Conservation (phyloP, 495 filamentous ascomycete species). For the Penicillium turbatum region DNA sequence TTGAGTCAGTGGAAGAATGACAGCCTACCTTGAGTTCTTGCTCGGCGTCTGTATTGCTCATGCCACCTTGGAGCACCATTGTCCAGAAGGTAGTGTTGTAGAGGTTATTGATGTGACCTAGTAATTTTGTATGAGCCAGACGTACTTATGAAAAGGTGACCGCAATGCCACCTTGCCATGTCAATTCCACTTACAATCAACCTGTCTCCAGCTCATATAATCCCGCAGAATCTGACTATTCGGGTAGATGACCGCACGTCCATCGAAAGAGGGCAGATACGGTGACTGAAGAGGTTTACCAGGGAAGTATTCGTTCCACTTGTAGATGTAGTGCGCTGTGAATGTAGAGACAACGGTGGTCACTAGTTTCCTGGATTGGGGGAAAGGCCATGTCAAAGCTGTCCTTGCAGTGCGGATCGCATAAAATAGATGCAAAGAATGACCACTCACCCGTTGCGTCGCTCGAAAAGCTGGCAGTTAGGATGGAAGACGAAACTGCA, state of each 20-base stretch:
- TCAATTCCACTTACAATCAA: constrained; percentile 67
- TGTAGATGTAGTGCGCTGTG: constrained; percentile 81
- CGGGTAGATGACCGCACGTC: constrained; percentile 84
- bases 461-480: constrained; percentile 74
- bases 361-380: constrained; percentile 67
- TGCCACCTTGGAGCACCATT: constrained; percentile 70
- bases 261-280: constrained; percentile 80
- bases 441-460: constrained; percentile 66
- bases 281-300: constrained; percentile 62
- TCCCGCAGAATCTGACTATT: constrained; percentile 73
- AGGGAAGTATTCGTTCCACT: constrained; percentile 75
- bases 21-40: constrained; percentile 59
- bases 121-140: not conserved
- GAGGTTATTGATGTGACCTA: constrained; percentile 95
- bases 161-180: not conserved
- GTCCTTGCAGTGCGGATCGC: not conserved
- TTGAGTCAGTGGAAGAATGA: not conserved
- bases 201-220: constrained; percentile 96
- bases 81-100: constrained; percentile 98
- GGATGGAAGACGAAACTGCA: constrained; percentile 84
- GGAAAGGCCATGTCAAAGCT: not conserved
- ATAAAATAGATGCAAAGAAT: not conserved
- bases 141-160: not conserved
- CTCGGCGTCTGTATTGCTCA: constrained; percentile 74
- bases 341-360: constrained; percentile 90